A percentile compares a stretch with the other conserved stretches of the same genome.
phyloP scores from a whole-genome alignment of 2,329 filamentous ascomycete genomes.

The Colletotrichum filicis region DNA sequence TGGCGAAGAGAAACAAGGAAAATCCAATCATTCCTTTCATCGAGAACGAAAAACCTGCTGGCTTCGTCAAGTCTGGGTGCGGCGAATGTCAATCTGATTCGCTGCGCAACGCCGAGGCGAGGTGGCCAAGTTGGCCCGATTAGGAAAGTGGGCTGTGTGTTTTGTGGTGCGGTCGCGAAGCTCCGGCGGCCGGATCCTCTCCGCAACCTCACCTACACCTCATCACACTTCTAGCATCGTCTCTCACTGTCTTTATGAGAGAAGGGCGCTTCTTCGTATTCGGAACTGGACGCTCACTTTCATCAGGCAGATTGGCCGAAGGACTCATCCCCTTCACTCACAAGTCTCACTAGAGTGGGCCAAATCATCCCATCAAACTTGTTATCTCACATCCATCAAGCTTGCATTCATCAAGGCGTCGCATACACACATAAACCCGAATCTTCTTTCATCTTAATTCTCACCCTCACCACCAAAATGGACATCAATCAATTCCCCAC shows the following conservation, averaged over 20 bases:
- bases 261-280: background rate
- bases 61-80: background rate
- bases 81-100: background rate
- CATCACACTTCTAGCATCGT: background rate
- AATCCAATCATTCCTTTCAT: too few species aligned
- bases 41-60: background rate
- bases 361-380: background rate
- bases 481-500: background rate
- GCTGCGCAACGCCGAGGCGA: conserved; percentile 9
- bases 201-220: conserved; percentile 26
- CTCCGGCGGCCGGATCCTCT: conserved; percentile 13
- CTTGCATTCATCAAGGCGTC: background rate
- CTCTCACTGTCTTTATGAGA: background rate
- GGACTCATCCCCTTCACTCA: background rate
- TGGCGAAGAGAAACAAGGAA: background rate
- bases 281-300: background rate
- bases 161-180: background rate
- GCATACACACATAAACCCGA: background rate
- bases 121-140: conserved; percentile 26
- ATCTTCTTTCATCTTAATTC: background rate
- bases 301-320: background rate
- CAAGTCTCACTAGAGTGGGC: background rate
- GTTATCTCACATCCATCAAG: background rate
- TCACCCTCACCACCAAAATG: background rate
- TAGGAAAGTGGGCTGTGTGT: conserved; percentile 27